These are phyloP conservation scores for Canna indica DNA, from an alignment of 176 grass and related monocot species.

Conservation along the genomic window DNA sequence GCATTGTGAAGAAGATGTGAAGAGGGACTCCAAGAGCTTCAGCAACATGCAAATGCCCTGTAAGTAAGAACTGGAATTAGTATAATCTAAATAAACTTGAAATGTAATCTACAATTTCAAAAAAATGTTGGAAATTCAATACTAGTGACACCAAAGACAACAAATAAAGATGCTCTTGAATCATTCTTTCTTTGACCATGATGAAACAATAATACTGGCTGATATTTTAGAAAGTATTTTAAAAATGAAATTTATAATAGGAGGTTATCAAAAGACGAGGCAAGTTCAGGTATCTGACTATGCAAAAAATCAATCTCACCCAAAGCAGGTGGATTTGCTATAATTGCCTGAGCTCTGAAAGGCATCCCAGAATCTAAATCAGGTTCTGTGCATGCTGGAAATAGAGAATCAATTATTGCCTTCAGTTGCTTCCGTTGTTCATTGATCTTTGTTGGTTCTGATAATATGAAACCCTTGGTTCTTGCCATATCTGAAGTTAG, in stretches of 20 bases:
- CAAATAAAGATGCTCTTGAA: background rate
- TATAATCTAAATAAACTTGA: background rate
- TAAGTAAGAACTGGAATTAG: background rate
- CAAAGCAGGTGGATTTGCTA: constrained; percentile 93
- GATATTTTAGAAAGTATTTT: background rate
- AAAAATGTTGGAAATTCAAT: background rate
- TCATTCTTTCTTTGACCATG: background rate
- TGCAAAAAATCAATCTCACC: constrained; percentile 29
- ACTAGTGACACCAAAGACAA: background rate
- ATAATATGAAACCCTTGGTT: constrained; percentile 83
- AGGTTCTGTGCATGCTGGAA: constrained; percentile 95
- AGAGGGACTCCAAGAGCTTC: constrained; percentile 90
- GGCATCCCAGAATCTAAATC: constrained; percentile 77
- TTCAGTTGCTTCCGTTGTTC: constrained; percentile 87
- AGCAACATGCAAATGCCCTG: constrained; percentile 94
- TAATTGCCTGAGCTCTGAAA: constrained; percentile 92
- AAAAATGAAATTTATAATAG: background rate
- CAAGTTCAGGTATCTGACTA: background rate
- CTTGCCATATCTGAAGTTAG: constrained; percentile 82
- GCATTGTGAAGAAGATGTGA: constrained; percentile 98
- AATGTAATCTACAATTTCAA: background rate
- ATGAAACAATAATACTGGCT: background rate
- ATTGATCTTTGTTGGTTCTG: constrained; percentile 71
- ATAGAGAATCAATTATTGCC: constrained; percentile 90
- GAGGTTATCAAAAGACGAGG: background rate